Evolutionary conservation across 805 yeast genomes (phyloP), one percentile per base, ranked within the genome.

Genomic region (Candida easanensis): DNA sequence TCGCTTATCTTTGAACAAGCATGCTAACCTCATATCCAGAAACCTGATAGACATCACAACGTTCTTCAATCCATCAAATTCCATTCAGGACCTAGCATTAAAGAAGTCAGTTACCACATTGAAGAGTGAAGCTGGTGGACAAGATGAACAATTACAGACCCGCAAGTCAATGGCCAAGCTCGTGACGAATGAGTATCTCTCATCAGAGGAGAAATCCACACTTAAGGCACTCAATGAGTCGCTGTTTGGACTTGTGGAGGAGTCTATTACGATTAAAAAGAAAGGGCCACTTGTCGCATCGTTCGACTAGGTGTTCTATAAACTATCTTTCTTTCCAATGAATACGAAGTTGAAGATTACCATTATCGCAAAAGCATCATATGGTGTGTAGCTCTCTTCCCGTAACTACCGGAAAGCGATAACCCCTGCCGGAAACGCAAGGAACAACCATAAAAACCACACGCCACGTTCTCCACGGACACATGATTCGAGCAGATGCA

Each of bases 11-110:
- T 8, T 23, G 26, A 8, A 19, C 35, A 32, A 5, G 26, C 11
- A n/a, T 5, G 23, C 27, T 22, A 34, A 34, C 37, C 9, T 15
- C 13, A 11, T 9, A 9, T 5, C 14, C 30, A 48, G 51, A 44
- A 49, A 51, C 35, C 38, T 42, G 23, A 53, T 47, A 47, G 62
- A 46, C 42, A 56, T 57, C 20, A 53, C 58, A 4, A 28, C 57
- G 0, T 58, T 56, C 42, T 52, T 56, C 46, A 46, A 33, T 33
- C 36, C 52, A n/a, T 35, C 41, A 15, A 36, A 37, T 33, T 42
- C 51, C 2, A 27, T 46, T 13, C 39, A 44, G 15, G 54, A 48
- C 27, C 41, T 48, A 4, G 33, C 47, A 4, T n/a, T 44, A 14
- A 44, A 22, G 30, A 48, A 47, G 19, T 53, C 57, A 2, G 16